A percentile compares a stretch with the other conserved stretches of the same genome.
These are phyloP conservation scores for Melanomma pulvis-pyrius DNA, from an alignment of 495 filamentous ascomycete species.

Conservation along the genomic window DNA sequence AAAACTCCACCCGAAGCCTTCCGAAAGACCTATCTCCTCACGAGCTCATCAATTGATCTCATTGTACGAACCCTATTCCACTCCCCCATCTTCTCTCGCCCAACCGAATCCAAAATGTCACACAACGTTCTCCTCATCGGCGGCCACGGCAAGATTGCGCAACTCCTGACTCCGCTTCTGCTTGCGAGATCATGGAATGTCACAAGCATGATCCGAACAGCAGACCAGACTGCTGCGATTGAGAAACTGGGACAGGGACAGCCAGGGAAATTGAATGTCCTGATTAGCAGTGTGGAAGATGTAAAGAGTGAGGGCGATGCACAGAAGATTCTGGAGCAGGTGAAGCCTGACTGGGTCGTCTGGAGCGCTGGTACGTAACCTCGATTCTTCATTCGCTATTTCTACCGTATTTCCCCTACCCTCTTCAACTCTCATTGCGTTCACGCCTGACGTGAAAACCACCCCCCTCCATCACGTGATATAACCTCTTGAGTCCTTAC, in stretches of 20 bases:
- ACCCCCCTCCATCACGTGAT: too few relatives aligned
- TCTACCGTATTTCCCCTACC: neutral
- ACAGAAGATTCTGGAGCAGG: constrained; percentile 60
- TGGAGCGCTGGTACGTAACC: constrained; percentile 69
- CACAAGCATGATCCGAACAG: constrained; percentile 74
- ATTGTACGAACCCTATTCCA: too few relatives aligned
- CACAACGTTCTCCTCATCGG: constrained; percentile 72
- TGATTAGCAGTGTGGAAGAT: constrained; percentile 71
- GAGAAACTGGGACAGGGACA: constrained; percentile 58
- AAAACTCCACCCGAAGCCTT: too few relatives aligned
- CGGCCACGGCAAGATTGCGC: constrained; percentile 78
- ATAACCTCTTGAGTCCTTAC: neutral
- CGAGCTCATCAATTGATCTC: too few relatives aligned
- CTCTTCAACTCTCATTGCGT: too few relatives aligned
- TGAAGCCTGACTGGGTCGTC: constrained; percentile 70
- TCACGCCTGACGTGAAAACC: too few relatives aligned
- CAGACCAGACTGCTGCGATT: constrained; percentile 66
- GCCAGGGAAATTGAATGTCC: constrained; percentile 59
- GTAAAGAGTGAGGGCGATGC: constrained; percentile 66
- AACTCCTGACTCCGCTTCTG: constrained; percentile 75
- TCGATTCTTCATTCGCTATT: neutral
- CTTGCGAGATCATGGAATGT: constrained; percentile 73
- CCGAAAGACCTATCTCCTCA: too few relatives aligned
- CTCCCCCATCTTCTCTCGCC: neutral
- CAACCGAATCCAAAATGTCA: constrained; percentile 7